A percentile compares a stretch with the other conserved stretches of the same genome.
phyloP scores from a whole-genome alignment of 2,329 filamentous ascomycete genomes.

The Neofusicoccum cordaticola region DNA sequence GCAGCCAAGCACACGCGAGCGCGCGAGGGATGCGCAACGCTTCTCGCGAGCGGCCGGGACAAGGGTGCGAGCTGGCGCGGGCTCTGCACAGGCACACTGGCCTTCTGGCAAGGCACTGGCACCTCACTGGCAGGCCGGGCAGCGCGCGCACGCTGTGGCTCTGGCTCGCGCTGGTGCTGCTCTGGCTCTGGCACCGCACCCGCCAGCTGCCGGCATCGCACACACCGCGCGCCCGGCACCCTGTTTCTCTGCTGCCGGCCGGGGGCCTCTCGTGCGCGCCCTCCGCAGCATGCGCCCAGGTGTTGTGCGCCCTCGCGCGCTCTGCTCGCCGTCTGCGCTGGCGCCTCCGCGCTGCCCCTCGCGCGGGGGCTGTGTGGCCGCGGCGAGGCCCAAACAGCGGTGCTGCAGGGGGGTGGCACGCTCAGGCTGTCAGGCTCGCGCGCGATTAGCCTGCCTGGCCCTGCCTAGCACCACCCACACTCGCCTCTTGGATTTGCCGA shows the following conservation, averaged over 20 bases:
- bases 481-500: constrained; percentile 8
- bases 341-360: background rate
- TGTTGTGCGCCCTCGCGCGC: too few relatives aligned
- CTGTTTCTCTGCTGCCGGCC: background rate
- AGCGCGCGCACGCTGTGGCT: too few relatives aligned
- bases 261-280: too few relatives aligned
- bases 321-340: too few relatives aligned
- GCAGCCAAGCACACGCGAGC: constrained; percentile 6
- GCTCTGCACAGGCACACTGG: background rate
- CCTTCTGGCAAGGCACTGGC: background rate
- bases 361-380: background rate
- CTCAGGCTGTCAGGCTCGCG: constrained; percentile 11
- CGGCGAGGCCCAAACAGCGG: constrained; percentile 2
- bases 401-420: background rate
- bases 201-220: background rate
- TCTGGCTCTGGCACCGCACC: too few relatives aligned
- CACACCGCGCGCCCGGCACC: background rate
- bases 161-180: too few relatives aligned
- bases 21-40: constrained; percentile 15
- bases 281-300: too few relatives aligned
- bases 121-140: background rate
- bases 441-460: constrained; percentile 1
- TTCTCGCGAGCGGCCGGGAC: constrained; percentile 9
- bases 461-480: constrained; percentile 6
- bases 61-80: background rate